phyloP scores from a whole-genome alignment of 2,329 filamentous ascomycete genomes.

The Pseudocercospora musae region DNA sequence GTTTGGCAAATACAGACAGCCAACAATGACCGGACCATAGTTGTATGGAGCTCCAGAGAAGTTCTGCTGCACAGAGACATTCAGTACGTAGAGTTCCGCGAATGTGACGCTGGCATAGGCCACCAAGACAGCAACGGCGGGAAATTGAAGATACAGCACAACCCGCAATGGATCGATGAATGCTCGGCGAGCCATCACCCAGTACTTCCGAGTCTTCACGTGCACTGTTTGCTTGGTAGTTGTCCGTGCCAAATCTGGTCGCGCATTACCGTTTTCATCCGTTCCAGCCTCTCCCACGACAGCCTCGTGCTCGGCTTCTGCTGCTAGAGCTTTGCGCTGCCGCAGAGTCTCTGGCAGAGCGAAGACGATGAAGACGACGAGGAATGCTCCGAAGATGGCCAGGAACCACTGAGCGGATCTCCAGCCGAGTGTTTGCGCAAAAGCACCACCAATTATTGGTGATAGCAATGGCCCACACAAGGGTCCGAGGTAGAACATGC shows the following conservation, averaged over 20 bases:
- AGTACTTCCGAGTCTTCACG: slow-evolving; percentile 53
- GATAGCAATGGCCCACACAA: slow-evolving; percentile 70
- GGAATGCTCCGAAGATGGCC: slow-evolving; percentile 62
- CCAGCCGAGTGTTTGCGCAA: slow-evolving; percentile 71
- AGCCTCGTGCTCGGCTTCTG: slow-evolving; percentile 27
- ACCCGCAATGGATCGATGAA: slow-evolving; percentile 71
- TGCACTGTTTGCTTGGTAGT: slow-evolving; percentile 60
- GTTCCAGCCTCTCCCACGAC: slow-evolving; percentile 22
- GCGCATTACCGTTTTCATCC: slow-evolving; percentile 24
- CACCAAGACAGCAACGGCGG: slow-evolving; percentile 69
- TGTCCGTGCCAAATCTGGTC: slow-evolving; percentile 43
- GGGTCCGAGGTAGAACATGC: slow-evolving; percentile 77
- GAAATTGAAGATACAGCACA: slow-evolving; percentile 68
- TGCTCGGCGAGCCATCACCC: slow-evolving; percentile 55
- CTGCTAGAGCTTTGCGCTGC: slow-evolving; percentile 31
- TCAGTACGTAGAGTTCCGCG: slow-evolving; percentile 70
- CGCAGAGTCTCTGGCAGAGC: slow-evolving; percentile 63
- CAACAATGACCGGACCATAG: slow-evolving; percentile 66
- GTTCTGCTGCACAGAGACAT: slow-evolving; percentile 70
- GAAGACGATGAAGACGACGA: slow-evolving; percentile 57
- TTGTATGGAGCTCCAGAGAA: slow-evolving; percentile 66
- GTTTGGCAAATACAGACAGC: slow-evolving; percentile 72
- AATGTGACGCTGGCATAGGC: slow-evolving; percentile 73
- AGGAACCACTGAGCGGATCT: slow-evolving; percentile 76
- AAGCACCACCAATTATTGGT: slow-evolving; percentile 71